A percentile compares a stretch with the other conserved stretches of the same genome.
Conservation (phyloP, 257 asterid species). For the Plantago major region DNA sequence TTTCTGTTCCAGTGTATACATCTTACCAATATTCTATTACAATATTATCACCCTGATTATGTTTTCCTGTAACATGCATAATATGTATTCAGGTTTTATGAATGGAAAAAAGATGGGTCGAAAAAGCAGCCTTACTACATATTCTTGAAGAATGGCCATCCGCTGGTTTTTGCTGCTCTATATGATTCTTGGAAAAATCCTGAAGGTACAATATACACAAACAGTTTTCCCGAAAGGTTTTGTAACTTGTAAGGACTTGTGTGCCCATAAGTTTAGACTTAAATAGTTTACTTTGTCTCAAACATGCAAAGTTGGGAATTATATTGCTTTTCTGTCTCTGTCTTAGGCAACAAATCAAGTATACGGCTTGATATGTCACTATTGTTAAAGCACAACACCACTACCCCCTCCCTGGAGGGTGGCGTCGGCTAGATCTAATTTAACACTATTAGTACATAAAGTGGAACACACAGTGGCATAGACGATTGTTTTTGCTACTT, state of each 20-base stretch:
- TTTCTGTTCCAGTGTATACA: background rate
- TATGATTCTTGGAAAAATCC: conserved; percentile 82
- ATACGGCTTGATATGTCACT: too few relatives aligned
- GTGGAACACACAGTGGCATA: background rate
- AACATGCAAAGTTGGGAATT: too few relatives aligned
- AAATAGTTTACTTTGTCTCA: background rate
- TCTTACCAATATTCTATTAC: background rate
- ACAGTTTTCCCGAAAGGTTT: background rate
- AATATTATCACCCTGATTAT: conserved; percentile 1
- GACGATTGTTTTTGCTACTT: background rate
- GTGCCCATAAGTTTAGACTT: background rate
- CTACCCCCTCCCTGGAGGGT: too few relatives aligned
- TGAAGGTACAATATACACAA: conserved; percentile 48
- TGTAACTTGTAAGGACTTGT: conserved; percentile 1
- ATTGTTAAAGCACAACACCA: too few relatives aligned
- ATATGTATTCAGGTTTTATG: conserved; percentile 63
- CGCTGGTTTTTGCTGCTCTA: conserved; percentile 86
- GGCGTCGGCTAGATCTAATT: too few relatives aligned
- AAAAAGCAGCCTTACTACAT: conserved; percentile 86
- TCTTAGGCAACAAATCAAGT: too few relatives aligned
- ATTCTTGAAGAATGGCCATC: conserved; percentile 75
- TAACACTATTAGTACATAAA: too few relatives aligned
- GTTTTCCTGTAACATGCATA: conserved; percentile 15
- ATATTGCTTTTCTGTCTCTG: too few relatives aligned
- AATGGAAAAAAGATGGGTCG: conserved; percentile 93